phyloP scores from a whole-genome alignment of 2,329 filamentous ascomycete species.

The Tympanopsis confertula region DNA sequence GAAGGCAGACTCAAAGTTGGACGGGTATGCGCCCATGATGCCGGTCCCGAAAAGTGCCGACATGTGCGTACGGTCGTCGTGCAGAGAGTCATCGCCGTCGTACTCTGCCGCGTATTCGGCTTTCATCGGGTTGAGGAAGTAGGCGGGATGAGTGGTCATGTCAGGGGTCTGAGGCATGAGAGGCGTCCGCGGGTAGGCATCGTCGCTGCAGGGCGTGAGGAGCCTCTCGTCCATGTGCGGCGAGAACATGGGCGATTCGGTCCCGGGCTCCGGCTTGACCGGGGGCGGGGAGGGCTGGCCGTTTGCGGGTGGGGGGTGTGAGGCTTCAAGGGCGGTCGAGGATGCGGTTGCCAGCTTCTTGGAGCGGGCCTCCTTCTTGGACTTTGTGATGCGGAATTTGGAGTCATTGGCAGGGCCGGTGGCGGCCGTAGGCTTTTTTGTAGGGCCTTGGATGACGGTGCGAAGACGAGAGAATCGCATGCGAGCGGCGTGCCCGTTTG shows the following conservation, averaged over 20 bases:
- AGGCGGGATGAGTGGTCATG: constrained; percentile 18
- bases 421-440: constrained; percentile 34
- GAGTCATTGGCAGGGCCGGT: constrained; percentile 26
- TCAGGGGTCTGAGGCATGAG: constrained; percentile 15
- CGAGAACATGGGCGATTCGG: no score
- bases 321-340: neutral
- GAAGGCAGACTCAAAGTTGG: no score
- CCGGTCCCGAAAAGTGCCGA: no score
- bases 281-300: constrained; percentile 17
- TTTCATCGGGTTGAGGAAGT: constrained; percentile 17
- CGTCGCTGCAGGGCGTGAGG: constrained; percentile 42
- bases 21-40: no score
- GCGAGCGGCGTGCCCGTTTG: constrained; percentile 47
- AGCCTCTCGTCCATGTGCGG: constrained; percentile 24
- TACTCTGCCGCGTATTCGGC: no score
- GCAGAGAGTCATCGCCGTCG: no score
- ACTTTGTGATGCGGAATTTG: constrained; percentile 34
- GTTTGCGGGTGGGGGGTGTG: constrained; percentile 9
- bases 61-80: no score
- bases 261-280: no score
- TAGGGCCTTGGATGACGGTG: constrained; percentile 30
- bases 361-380: constrained; percentile 22
- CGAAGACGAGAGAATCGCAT: constrained; percentile 47
- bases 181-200: no score
- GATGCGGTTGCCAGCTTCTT: constrained; percentile 14